Evolutionary conservation across 768 basidiomycete genomes (phyloP).

Genomic region (Serendipita sp.): DNA sequence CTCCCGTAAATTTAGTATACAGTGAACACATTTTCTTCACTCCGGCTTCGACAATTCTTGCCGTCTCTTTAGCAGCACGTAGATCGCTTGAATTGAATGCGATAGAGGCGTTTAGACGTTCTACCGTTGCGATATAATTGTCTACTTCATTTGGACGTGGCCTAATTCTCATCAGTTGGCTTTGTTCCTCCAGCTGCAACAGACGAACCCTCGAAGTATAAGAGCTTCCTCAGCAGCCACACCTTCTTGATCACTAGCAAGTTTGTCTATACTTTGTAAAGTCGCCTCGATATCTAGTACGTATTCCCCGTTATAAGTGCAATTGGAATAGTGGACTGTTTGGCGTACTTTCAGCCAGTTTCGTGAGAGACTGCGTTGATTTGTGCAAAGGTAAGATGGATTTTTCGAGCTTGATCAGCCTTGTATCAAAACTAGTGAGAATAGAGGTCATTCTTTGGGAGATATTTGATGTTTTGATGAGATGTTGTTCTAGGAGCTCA

Average conservation of each 20-base stretch:
- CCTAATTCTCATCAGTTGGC: slow-evolving; percentile 22
- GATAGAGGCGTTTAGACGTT: slow-evolving; percentile 61
- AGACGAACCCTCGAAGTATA: slow-evolving; percentile 55
- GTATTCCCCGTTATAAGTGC: background rate
- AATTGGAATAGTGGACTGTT: background rate
- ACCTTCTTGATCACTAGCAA: slow-evolving; percentile 59
- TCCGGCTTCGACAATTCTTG: slow-evolving; percentile 63
- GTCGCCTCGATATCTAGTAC: slow-evolving; percentile 63
- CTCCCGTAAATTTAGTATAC: slow-evolving; percentile 79
- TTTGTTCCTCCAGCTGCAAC: background rate
- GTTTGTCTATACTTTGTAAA: slow-evolving; percentile 59
- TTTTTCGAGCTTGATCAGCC: slow-evolving; percentile 70
- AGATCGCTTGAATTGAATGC: slow-evolving; percentile 52
- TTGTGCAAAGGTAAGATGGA: slow-evolving; percentile 71
- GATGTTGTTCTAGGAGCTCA: slow-evolving; percentile 70
- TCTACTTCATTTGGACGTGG: slow-evolving; percentile 55
- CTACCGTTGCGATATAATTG: slow-evolving; percentile 53
- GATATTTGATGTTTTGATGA: slow-evolving; percentile 71
- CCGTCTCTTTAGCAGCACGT: background rate
- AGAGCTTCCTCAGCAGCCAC: slow-evolving; percentile 63
- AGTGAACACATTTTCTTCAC: slow-evolving; percentile 67
- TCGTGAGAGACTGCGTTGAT: slow-evolving; percentile 59
- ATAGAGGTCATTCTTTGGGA: slow-evolving; percentile 77
- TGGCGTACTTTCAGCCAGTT: slow-evolving; percentile 50
- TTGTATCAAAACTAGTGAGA: slow-evolving; percentile 67